Evolutionary conservation across 257 asterid species (phyloP), one percentile per base, ranked within the genome.

Genomic region (Primulina eburnea): DNA sequence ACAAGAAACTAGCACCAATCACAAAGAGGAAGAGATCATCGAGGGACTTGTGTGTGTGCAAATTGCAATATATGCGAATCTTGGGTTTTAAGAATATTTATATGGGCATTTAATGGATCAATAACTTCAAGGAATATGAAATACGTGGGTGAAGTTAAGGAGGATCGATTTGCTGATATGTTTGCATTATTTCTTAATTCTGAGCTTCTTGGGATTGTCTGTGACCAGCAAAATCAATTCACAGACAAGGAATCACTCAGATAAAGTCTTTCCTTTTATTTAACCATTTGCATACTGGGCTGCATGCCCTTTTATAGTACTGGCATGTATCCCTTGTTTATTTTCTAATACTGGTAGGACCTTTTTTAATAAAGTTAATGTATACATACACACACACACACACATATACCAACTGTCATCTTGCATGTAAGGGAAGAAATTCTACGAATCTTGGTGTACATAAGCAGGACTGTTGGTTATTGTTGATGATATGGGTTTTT

Each of bases 181-280:
- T 43, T 43, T 17, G 21, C 20, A 38, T 38, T 8, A 2, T 17
- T 50, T 50, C 57, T 17, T 1, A 50, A 50, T 16, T 47, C 60
- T 61, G 75, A 60, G 75, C 56, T 57, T 26, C 67, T 60, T 67
- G 75, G 72, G 80, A 78, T 66, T 78, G 72, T 75, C 56, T 60
- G 77, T 52, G 75, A 72, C 65, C 79, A 71, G 83, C 65, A 63
- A 70, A 65, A 69, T 61, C 75, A 66, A 56, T 59, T 70, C 53
- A 16, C 56, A 60, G 80, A 59, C 43, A 37, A 58, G 70, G 77
- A 75, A 50, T 16, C 57, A 17, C 21, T 38, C 47, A 38, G 47
- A 38, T 34, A 28, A 28, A 28, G 30, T 28, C 30, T 28, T 28
- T 73, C 67, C 57, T 73, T 76, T 37, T 50, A 16, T 50, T 50